A percentile compares a stretch with the other conserved stretches of the same genome.
These are phyloP conservation scores for Rosa lucieae DNA, from an alignment of 306 rosid genomes.

Conservation along the genomic window DNA sequence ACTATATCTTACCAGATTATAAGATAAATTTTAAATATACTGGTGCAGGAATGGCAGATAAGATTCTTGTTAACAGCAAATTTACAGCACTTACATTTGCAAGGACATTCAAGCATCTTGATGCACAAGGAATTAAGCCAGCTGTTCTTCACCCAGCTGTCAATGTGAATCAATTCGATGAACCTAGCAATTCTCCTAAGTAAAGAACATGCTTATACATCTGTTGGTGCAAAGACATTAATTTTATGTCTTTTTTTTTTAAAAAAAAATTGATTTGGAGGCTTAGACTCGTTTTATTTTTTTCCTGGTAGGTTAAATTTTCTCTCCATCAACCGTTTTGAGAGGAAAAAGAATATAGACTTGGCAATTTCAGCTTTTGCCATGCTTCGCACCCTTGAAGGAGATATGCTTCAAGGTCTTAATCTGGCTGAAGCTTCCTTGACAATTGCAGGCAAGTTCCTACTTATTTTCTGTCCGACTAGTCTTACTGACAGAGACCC, in stretches of 20 bases:
- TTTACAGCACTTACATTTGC: conserved; percentile 89
- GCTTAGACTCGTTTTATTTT: conserved; percentile 18
- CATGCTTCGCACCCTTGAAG: conserved; percentile 46
- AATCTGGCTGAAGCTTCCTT: conserved; percentile 57
- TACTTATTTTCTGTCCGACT: not conserved
- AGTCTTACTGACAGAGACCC: not conserved
- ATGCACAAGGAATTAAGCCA: conserved; percentile 65
- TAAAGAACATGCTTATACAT: conserved; percentile 58
- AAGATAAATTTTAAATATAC: conserved; percentile 11
- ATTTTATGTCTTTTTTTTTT: not conserved
- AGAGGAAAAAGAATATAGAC: conserved; percentile 80
- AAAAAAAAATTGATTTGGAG: not conserved
- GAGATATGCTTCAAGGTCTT: conserved; percentile 36
- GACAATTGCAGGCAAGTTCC: conserved; percentile 66
- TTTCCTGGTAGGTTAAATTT: conserved; percentile 55
- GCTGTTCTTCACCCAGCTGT: conserved; percentile 94
- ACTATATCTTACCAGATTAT: not conserved
- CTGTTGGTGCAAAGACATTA: conserved; percentile 17
- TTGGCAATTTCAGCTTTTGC: conserved; percentile 84
- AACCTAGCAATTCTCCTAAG: conserved; percentile 64
- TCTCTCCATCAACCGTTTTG: conserved; percentile 88
- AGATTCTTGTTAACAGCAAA: conserved; percentile 86
- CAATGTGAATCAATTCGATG: conserved; percentile 75
- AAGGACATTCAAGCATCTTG: conserved; percentile 67
- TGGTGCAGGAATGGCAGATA: conserved; percentile 77